Conservation (phyloP, 331 rosid species). For the Stylosanthes scabra region DNA sequence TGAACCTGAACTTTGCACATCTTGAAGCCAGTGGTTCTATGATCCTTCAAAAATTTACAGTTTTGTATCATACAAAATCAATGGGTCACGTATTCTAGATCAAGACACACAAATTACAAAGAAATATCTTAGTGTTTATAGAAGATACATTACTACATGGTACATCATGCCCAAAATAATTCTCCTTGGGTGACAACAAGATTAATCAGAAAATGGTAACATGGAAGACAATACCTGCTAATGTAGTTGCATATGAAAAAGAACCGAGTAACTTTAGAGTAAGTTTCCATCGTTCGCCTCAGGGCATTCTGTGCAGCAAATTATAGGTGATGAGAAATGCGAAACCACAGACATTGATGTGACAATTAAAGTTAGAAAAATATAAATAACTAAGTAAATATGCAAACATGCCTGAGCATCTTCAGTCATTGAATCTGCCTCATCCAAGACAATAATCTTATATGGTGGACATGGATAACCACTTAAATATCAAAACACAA, state of each 20-base stretch:
- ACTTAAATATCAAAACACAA: conserved; percentile 47
- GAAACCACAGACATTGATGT: background rate
- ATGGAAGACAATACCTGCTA: conserved; percentile 64
- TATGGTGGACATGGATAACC: conserved; percentile 86
- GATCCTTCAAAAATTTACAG: conserved; percentile 62
- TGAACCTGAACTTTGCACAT: conserved; percentile 98
- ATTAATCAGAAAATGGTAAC: conserved; percentile 14
- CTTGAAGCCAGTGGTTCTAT: conserved; percentile 98
- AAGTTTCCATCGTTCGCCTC: conserved; percentile 93
- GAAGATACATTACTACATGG: too few relatives aligned
- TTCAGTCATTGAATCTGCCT: conserved; percentile 97
- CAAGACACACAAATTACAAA: conserved; percentile 26
- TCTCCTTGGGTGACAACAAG: background rate
- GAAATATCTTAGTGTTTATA: background rate
- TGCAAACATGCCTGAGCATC: conserved; percentile 80
- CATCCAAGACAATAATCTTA: conserved; percentile 92
- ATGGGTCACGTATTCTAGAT: conserved; percentile 10
- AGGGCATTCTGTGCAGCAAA: conserved; percentile 79
- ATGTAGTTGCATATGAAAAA: conserved; percentile 95
- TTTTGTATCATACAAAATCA: conserved; percentile 26
- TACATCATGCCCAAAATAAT: background rate
- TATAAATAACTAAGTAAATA: background rate
- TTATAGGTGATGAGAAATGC: background rate
- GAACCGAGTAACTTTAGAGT: conserved; percentile 92
- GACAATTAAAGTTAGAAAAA: background rate